Evolutionary conservation across 106 monocot genomes (phyloP), one percentile per base, ranked within the genome.

Genomic region (Iris macrosiphon): DNA sequence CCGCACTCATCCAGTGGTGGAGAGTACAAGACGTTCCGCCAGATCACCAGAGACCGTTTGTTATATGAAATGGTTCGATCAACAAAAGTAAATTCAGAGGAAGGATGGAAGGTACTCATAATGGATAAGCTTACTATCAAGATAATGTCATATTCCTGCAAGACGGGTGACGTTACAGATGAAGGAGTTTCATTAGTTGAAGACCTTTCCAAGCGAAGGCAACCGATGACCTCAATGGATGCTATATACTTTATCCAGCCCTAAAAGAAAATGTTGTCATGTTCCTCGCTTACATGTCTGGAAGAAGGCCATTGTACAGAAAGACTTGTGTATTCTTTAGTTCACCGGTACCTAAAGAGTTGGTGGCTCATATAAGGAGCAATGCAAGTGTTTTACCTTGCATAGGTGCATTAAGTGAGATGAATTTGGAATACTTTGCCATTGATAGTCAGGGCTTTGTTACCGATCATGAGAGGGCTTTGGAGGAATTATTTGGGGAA

Each of bases 311-410:
- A 54, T 58, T 96, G 56, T 96, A 96, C 64, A 96, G 75, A 68
- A 96, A 89, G 95, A 91, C 96, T 45, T 91, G 54, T 83, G 87
- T 98, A 38, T 98, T 87, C 77, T 98, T 98, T 69, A 98, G 96
- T 64, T 90, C 96, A 49, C 70, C 90, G 45, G 60, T 87, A 61
- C 61, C 77, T 12, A 91, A 61, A 52, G 91, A 98, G 60, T 61
- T 98, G 58, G 77, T 98, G 61, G 61, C 56, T 41, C 60, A 75
- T 24, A 87, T 98, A 40, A 98, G 83, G 66, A 80, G 47, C 58
- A 87, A 98, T 47, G 45, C 78, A 6, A 87, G 83, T 72, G 91
- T 98, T 24, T 52, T 83, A 62, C 77, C 90, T 24, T 91, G 96
- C 31, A 82, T 98, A 40, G 66, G 80, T 75, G 89, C 90, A 65